phyloP scores from a whole-genome alignment of 2,329 filamentous ascomycete genomes.

The Alternaria sp. region DNA sequence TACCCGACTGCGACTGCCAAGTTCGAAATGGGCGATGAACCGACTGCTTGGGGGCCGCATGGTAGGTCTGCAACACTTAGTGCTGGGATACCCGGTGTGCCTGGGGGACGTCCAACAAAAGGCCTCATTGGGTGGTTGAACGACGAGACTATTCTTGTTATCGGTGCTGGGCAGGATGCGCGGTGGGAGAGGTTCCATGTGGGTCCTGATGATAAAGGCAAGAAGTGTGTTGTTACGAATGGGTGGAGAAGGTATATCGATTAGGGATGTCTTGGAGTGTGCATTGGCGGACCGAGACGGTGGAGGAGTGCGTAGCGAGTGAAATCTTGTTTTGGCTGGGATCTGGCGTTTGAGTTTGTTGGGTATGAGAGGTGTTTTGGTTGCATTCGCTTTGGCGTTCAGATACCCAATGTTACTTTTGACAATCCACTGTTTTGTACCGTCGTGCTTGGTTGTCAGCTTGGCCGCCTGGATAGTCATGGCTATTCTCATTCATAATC shows the following conservation, averaged over 20 bases:
- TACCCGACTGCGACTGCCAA: conserved; percentile 84
- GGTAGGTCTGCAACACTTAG: conserved; percentile 49
- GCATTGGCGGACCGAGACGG: background rate
- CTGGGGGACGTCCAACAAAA: conserved; percentile 72
- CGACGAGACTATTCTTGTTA: conserved; percentile 76
- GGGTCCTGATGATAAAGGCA: conserved; percentile 66
- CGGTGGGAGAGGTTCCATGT: conserved; percentile 82
- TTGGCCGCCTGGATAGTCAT: too few relatives aligned
- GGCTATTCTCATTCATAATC: too few relatives aligned
- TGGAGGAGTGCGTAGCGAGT: background rate
- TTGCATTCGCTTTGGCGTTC: background rate
- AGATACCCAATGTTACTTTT: background rate
- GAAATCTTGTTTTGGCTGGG: too few relatives aligned
- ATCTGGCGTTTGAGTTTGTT: background rate
- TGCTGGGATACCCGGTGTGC: conserved; percentile 61
- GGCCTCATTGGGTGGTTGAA: conserved; percentile 86
- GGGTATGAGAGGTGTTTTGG: background rate
- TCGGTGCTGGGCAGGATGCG: conserved; percentile 81
- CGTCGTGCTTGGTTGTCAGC: too few relatives aligned
- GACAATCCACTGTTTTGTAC: too few relatives aligned
- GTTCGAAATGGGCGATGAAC: conserved; percentile 85
- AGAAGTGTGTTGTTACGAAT: conserved; percentile 6
- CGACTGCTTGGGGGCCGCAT: conserved; percentile 43
- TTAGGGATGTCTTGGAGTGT: background rate
- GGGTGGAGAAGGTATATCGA: conserved; percentile 19